Evolutionary conservation across 106 monocot species (phyloP), one percentile per base, ranked within the genome.

Genomic region (Hemerocallis citrina): DNA sequence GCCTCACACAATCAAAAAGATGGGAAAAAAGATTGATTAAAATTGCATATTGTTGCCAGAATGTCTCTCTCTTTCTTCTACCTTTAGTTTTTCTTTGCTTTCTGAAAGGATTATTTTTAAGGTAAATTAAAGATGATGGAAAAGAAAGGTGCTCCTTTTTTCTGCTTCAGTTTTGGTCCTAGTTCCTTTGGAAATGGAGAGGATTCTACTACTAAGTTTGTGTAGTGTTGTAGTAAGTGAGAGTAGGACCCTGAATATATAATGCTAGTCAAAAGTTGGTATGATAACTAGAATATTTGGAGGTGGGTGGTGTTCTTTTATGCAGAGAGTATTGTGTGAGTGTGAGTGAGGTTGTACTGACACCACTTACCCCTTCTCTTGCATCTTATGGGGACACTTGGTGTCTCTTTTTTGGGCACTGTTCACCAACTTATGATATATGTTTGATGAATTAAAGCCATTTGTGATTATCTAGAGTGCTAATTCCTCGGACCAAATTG

Each of bases 281-380:
- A 70, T 70, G 61, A 70, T 70, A 40, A n/a, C 35, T 10, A 52
- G 70, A 70, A 70, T 70, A 70, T 70, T 59, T 70, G 70, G 70
- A 70, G 61, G 50, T 70, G 61, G 52, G 62, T 61, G 48, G 52
- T 70, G 70, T 70, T 62, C 61, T 70, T 70, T 70, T 70, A 31
- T 70, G n/a, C n/a, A n/a, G n/a, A n/a, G n/a, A n/a, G n/a, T n/a
- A n/a, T n/a, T n/a, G n/a, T n/a, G 69, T 27, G 50, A 40, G 31
- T 59, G 65, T 52, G 68, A 58, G 24, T 22, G 5, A n/a, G n/a
- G 41, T 17, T 42, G 25, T 61, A 42, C 25, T 43, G 1, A 27
- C 42, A 29, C 42, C 28, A 61, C 61, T n/a, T n/a, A n/a, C n/a
- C 23, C 40, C 61, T 61, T 4, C 42, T 23, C 4, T 17, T 58